Evolutionary conservation across 1,284 basidiomycete species (phyloP).

Genomic region (Fomitopsis betulina): DNA sequence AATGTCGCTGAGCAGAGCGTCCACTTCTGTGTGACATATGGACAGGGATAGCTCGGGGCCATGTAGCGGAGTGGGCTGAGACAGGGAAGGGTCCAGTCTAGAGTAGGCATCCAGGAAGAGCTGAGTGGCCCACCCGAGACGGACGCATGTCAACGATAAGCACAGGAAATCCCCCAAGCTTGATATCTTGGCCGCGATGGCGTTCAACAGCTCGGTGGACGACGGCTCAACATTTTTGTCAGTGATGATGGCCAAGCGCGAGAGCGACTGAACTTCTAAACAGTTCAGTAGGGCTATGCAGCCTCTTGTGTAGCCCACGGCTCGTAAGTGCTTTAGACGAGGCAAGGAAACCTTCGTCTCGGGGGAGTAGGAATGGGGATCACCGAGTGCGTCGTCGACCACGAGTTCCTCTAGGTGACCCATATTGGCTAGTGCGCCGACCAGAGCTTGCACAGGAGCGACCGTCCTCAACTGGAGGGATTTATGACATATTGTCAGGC

Average conservation of each 20-base stretch:
- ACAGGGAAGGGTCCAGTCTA: not conserved
- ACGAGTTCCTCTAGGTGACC: not conserved
- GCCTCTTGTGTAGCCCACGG: not conserved
- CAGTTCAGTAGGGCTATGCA: not conserved
- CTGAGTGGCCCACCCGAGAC: too few species aligned
- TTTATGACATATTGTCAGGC: not conserved
- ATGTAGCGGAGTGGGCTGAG: not conserved
- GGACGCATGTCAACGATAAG: not conserved
- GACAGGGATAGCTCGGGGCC: not conserved
- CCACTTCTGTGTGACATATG: not conserved
- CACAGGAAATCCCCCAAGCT: not conserved
- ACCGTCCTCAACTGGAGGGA: too few species aligned
- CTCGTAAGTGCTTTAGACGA: not conserved
- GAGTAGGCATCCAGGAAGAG: not conserved
- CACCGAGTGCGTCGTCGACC: not conserved
- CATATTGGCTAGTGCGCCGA: not conserved
- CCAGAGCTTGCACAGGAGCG: not conserved
- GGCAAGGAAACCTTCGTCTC: not conserved
- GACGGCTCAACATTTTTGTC: not conserved
- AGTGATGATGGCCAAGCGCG: not conserved
- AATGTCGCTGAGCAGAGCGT: not conserved
- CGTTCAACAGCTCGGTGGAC: not conserved
- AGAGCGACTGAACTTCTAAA: not conserved
- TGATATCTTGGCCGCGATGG: not conserved
- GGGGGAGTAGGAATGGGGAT: not conserved